Evolutionary conservation across 495 filamentous ascomycete genomes (phyloP).

Genomic region (Podospora comata): DNA sequence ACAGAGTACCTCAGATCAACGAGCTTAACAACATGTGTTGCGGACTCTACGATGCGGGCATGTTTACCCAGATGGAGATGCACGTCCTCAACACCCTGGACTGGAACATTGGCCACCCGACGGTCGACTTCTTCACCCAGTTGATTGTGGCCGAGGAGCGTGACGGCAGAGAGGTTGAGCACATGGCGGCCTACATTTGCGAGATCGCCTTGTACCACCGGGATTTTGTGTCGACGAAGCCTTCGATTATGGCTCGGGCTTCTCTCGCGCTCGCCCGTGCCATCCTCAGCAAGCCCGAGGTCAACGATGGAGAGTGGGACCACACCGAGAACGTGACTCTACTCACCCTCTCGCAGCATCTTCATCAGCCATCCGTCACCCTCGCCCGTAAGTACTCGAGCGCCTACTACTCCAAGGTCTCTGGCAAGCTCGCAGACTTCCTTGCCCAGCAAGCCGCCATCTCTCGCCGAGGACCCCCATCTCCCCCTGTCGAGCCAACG

Average conservation of each 20-base stretch:
- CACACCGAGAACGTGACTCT: conserved; percentile 74
- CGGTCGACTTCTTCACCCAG: conserved; percentile 88
- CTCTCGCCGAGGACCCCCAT: conserved; percentile 59
- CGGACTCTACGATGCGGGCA: conserved; percentile 95
- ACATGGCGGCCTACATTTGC: conserved; percentile 89
- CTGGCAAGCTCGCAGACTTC: conserved; percentile 79
- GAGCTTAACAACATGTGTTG: conserved; percentile 99
- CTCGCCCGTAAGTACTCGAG: conserved; percentile 85
- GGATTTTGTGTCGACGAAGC: conserved; percentile 87
- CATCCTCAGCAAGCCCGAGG: conserved; percentile 76
- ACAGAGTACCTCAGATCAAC: conserved; percentile 89
- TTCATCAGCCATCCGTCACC: conserved; percentile 82
- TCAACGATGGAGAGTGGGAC: conserved; percentile 74
- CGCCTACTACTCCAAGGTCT: conserved; percentile 75
- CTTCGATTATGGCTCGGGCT: conserved; percentile 84
- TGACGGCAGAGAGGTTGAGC: conserved; percentile 83
- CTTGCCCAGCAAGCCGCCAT: conserved; percentile 77
- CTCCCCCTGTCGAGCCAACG: conserved; percentile 60
- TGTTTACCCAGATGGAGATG: conserved; percentile 99
- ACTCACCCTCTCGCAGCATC: conserved; percentile 78
- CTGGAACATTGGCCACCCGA: conserved; percentile 94
- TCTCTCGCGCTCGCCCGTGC: conserved; percentile 82
- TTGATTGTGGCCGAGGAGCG: conserved; percentile 63
- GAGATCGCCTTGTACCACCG: conserved; percentile 95
- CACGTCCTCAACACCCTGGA: conserved; percentile 96